A percentile compares a stretch with the other conserved stretches of the same genome.
These are phyloP conservation scores for Phytophthora pinifolia DNA, from an alignment of 352 stramenopile species.

Conservation along the genomic window DNA sequence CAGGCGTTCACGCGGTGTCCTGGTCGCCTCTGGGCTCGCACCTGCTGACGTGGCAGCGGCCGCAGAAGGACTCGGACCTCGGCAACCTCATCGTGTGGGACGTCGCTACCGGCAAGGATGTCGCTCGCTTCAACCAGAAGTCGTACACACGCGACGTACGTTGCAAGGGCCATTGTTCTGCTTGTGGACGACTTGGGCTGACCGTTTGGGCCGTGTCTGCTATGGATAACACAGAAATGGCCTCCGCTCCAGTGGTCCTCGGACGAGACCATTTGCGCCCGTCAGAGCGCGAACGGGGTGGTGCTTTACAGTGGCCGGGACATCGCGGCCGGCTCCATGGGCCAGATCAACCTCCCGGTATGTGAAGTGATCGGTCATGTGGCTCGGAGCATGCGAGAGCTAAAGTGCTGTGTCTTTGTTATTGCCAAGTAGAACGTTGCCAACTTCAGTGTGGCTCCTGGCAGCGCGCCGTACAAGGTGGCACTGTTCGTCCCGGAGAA, in stretches of 20 bases:
- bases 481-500: constrained; percentile 89
- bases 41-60: constrained; percentile 88
- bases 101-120: constrained; percentile 46
- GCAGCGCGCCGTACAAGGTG: constrained; percentile 79
- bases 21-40: constrained; percentile 85
- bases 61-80: constrained; percentile 63
- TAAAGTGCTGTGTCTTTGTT: not conserved
- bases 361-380: not conserved
- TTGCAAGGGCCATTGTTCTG: constrained; percentile 1
- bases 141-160: constrained; percentile 76
- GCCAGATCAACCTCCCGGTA: constrained; percentile 76
- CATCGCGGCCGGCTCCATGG: constrained; percentile 54
- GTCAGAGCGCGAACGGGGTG: constrained; percentile 75
- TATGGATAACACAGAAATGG: constrained; percentile 68
- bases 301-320: constrained; percentile 78
- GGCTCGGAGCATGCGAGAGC: not conserved
- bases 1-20: constrained; percentile 72
- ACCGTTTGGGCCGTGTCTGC: not conserved
- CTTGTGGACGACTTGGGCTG: not conserved
- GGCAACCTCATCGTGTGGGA: constrained; percentile 90
- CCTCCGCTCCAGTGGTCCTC: constrained; percentile 90
- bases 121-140: constrained; percentile 87
- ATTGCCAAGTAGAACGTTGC: constrained; percentile 53
- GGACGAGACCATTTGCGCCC: constrained; percentile 86
- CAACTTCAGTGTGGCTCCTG: constrained; percentile 85